Percentiles rank a stretch among this genome's conserved stretches.
Conservation (phyloP, 1,284 basidiomycete species). For the Porodaedalea pini region DNA sequence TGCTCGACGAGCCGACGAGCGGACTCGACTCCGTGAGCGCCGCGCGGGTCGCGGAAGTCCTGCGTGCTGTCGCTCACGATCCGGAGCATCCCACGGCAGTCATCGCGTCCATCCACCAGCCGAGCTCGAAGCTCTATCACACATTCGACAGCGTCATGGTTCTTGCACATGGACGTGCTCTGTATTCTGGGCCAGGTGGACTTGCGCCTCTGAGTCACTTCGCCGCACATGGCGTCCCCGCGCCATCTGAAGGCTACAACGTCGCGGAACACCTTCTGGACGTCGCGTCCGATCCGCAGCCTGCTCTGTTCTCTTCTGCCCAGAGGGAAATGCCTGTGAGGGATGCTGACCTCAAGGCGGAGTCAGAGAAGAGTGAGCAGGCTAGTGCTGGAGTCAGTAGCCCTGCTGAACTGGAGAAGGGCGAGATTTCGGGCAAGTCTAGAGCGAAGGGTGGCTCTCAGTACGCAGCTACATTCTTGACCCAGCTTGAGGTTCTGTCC, state of each 20-base stretch:
- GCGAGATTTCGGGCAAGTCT: neutral
- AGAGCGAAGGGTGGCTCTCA: constrained; percentile 22
- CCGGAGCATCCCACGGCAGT: constrained; percentile 69
- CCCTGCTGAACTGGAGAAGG: constrained; percentile 11
- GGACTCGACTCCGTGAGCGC: constrained; percentile 86
- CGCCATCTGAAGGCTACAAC: constrained; percentile 74
- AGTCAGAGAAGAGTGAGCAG: constrained; percentile 6
- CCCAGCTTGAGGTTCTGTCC: constrained; percentile 76
- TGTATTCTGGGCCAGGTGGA: constrained; percentile 77
- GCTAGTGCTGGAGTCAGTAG: neutral
- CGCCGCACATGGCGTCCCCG: constrained; percentile 37
- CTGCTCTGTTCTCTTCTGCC: constrained; percentile 36
- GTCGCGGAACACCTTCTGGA: constrained; percentile 88
- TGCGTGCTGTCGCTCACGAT: constrained; percentile 72
- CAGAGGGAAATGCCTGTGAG: neutral
- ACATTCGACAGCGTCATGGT: constrained; percentile 80
- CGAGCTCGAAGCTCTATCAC: constrained; percentile 81
- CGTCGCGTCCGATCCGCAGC: constrained; percentile 65
- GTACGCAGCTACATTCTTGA: constrained; percentile 78
- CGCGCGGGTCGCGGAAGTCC: constrained; percentile 69
- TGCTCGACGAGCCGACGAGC: constrained; percentile 83
- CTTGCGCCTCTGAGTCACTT: constrained; percentile 67
- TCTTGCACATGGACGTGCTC: constrained; percentile 71
- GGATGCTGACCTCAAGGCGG: neutral
- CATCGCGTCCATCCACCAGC: constrained; percentile 86